Evolutionary conservation across 495 filamentous ascomycete species (phyloP).

Genomic region (Filosporella fistucella): DNA sequence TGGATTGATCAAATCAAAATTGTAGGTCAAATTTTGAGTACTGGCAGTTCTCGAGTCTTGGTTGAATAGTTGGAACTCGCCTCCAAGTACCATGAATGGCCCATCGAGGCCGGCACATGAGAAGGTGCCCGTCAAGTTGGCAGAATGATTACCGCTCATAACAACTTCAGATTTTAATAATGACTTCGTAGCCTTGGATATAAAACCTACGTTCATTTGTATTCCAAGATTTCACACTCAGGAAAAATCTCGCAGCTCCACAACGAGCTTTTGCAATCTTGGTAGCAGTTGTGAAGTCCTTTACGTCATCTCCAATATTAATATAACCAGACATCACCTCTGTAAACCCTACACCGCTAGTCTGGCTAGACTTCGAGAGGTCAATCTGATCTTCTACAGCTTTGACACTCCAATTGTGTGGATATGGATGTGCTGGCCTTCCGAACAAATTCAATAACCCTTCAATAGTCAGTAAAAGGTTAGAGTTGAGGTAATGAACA

Average conservation of each 20-base stretch:
- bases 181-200: conserved; percentile 3
- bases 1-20: conserved; percentile 52
- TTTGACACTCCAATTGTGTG: no score
- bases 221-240: conserved; percentile 53
- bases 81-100: conserved; percentile 56
- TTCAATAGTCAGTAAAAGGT: conserved; percentile 7
- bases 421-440: conserved; percentile 20
- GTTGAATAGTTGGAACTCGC: conserved; percentile 55
- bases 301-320: conserved; percentile 45
- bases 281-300: conserved; percentile 51
- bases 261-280: conserved; percentile 45
- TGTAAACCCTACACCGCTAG: conserved; percentile 51
- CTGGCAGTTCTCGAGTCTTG: conserved; percentile 47
- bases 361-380: conserved; percentile 34
- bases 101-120: conserved; percentile 50
- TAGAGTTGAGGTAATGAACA: conserved; percentile 33
- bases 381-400: conserved; percentile 38
- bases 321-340: conserved; percentile 62
- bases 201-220: conserved; percentile 26
- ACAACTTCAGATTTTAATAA: conserved; percentile 23
- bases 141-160: conserved; percentile 41
- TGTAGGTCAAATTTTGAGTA: conserved; percentile 54
- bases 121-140: conserved; percentile 59
- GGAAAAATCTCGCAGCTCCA: conserved; percentile 54
- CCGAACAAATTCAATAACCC: conserved; percentile 24